Base-by-base conservation (phyloP, 176 grass and related monocot genomes). In the Oryza nivara region DNA sequence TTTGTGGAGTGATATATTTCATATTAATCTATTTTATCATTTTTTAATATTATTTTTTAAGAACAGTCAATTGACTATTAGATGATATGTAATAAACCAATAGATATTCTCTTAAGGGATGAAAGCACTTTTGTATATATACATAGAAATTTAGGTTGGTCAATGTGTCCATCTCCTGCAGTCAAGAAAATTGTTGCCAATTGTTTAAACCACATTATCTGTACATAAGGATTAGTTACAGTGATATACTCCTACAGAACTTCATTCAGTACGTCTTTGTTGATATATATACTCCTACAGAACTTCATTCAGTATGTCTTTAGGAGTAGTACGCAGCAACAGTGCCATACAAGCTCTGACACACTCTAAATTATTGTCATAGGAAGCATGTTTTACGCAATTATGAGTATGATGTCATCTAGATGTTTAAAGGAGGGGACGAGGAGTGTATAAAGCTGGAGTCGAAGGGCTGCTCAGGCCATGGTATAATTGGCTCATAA, bases 391-490 rank as follows among this genome's bases (percentile, higher is more conserved):
- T 83, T 86, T 70, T 20, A 4, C 36, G 74, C 84, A 40, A 82
- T 90, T 26, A 90, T 86, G 63, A 73, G 67, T 19, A 67, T 78
- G 88, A 86, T 86, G 79, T 79, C 88, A 86, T n/a, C 65, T 69
- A 66, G 30, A 85, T 82, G 83, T 82, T 82, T 86, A 81, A 85
- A 89, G 78, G 7, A 70, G 9, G 43, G 22, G 30, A 64, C 48
- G 54, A 72, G 73, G 56, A 45, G 63, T 63, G 78, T 86, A 86
- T 77, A 86, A 86, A 86, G 88, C 88, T 86, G 79, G 47, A 38
- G 60, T 36, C 51, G 79, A 90, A 90, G 83, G 58, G 35, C 77
- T 58, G 73, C 3, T 77, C 83, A 82, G 73, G 73, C 49, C 68
- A 44, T n/a, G 47, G 79, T 83, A 86, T 86, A 86, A 90, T 90